A percentile compares a stretch with the other conserved stretches of the same genome.
Conservation (phyloP, 2,329 filamentous ascomycete genomes). For the Diatrype stigma region DNA sequence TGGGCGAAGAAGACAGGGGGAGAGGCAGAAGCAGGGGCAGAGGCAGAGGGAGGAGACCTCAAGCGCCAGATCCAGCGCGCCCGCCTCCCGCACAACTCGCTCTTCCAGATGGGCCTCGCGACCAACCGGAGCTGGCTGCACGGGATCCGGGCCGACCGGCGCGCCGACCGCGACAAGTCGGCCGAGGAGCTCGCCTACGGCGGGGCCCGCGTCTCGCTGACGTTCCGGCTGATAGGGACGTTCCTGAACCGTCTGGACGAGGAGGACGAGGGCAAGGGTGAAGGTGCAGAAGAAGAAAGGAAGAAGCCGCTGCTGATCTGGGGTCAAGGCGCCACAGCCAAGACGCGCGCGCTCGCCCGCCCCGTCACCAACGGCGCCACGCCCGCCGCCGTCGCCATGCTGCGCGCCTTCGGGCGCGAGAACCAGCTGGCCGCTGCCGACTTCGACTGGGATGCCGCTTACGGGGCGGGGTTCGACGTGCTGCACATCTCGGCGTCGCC, state of each 20-base stretch:
- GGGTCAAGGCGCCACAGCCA: slow-evolving; percentile 82
- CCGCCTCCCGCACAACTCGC: slow-evolving; percentile 79
- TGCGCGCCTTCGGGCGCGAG: slow-evolving; percentile 78
- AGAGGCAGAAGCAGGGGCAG: slow-evolving; percentile 9
- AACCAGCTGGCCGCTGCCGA: slow-evolving; percentile 63
- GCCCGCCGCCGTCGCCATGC: slow-evolving; percentile 61
- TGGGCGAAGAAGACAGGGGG: slow-evolving; percentile 2
- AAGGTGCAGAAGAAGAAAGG: neutral
- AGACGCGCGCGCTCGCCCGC: slow-evolving; percentile 56
- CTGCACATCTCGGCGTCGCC: slow-evolving; percentile 57
- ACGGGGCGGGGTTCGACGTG: slow-evolving; percentile 82
- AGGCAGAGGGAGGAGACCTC: slow-evolving; percentile 14
- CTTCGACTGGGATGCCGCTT: slow-evolving; percentile 71
- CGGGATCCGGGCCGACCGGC: slow-evolving; percentile 84
- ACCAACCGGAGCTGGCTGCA: slow-evolving; percentile 91
- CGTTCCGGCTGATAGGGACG: slow-evolving; percentile 85
- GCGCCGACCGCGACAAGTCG: slow-evolving; percentile 62
- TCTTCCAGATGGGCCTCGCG: slow-evolving; percentile 73
- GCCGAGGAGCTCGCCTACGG: slow-evolving; percentile 65
- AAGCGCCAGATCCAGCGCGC: slow-evolving; percentile 62
- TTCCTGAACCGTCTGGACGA: slow-evolving; percentile 54
- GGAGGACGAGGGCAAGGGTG: neutral
- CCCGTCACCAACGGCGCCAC: slow-evolving; percentile 67
- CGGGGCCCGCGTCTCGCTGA: slow-evolving; percentile 83
- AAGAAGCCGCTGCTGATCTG: slow-evolving; percentile 55